Conservation (phyloP, 2,329 filamentous ascomycete species). For the Pseudogymnoascus verrucosus region DNA sequence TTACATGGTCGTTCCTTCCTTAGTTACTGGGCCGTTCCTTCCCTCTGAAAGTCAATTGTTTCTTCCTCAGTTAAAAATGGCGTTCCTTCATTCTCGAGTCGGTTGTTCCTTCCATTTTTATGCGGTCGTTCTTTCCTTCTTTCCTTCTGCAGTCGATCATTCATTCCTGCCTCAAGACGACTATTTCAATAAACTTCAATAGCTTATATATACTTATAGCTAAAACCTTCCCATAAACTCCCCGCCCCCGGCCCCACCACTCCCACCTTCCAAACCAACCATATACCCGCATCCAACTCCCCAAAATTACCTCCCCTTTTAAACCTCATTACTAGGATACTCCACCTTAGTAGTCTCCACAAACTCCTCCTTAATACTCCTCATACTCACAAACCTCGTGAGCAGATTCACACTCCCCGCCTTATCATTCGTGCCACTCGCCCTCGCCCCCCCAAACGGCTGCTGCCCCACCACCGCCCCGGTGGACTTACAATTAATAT, state of each 20-base stretch:
- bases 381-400: slow-evolving; percentile 57
- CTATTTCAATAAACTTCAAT: too few species aligned
- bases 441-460: slow-evolving; percentile 61
- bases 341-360: slow-evolving; percentile 50
- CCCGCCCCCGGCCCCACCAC: not conserved
- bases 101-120: too few species aligned
- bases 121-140: too few species aligned
- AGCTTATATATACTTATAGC: not conserved
- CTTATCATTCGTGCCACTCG: slow-evolving; percentile 67
- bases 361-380: slow-evolving; percentile 72
- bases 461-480: slow-evolving; percentile 67
- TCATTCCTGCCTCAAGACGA: too few species aligned
- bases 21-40: too few species aligned
- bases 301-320: not conserved
- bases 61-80: too few species aligned
- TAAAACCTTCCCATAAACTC: not conserved
- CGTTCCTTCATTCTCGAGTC: too few species aligned
- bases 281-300: not conserved
- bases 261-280: not conserved
- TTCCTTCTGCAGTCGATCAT: too few species aligned
- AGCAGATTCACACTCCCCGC: slow-evolving; percentile 58
- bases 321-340: slow-evolving; percentile 63
- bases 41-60: too few species aligned
- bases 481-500: slow-evolving; percentile 77
- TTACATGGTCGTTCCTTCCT: too few species aligned